Percentiles rank a stretch among this genome's conserved stretches.
phyloP scores from a whole-genome alignment of 257 asterid genomes.

The Jaltomata sinuosa region DNA sequence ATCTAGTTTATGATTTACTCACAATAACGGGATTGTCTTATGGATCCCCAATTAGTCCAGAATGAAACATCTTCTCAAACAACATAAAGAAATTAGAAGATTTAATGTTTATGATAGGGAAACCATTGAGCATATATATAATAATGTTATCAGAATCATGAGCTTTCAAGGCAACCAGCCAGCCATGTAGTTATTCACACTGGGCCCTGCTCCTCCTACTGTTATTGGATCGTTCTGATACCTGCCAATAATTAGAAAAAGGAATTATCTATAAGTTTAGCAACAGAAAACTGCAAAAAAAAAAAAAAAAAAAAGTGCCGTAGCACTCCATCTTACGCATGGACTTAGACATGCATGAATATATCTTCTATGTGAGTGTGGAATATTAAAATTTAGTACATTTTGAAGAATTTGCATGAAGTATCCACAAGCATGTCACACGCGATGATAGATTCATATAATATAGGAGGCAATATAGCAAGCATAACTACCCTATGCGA shows the following conservation, averaged over 20 bases:
- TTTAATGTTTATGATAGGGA: not conserved
- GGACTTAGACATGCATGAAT: not conserved
- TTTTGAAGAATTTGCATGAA: not conserved
- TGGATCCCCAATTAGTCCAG: not conserved
- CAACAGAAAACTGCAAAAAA: not conserved
- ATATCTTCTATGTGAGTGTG: not conserved
- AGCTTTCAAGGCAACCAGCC: constrained; percentile 70
- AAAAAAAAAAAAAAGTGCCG: not conserved
- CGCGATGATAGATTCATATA: not conserved
- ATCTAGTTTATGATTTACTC: not conserved
- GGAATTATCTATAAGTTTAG: not conserved
- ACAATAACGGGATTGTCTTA: not conserved
- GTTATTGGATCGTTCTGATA: constrained; percentile 61
- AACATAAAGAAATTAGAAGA: not conserved
- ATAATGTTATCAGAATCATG: not conserved
- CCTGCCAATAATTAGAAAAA: constrained; percentile 25
- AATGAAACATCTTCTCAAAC: not conserved
- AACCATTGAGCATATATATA: not conserved
- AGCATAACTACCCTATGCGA: not conserved
- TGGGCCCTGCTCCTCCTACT: constrained; percentile 74
- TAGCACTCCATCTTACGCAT: not conserved
- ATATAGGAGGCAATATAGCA: not conserved
- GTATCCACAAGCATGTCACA: not conserved
- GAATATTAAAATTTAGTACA: not conserved
- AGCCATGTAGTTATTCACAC: constrained; percentile 79